Percentiles rank a stretch among this genome's conserved stretches.
phyloP scores from a whole-genome alignment of 257 asterid genomes.

The Solanum sparsipilum region DNA sequence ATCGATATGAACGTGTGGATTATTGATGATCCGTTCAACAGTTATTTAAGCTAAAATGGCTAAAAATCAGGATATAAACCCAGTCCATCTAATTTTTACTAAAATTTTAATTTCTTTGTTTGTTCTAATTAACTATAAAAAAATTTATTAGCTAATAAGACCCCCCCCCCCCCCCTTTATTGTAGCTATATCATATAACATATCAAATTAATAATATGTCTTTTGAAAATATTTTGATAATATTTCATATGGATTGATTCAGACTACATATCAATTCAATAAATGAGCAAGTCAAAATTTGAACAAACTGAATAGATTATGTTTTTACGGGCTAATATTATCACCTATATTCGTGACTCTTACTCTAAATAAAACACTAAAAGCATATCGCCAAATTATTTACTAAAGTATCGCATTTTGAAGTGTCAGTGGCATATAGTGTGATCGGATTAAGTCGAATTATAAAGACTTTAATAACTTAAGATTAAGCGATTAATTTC shows the following conservation, averaged over 20 bases:
- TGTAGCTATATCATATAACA: neutral
- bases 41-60: neutral
- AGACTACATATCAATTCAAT: neutral
- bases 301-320: neutral
- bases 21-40: neutral
- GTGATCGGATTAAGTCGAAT: neutral
- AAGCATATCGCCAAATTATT: neutral
- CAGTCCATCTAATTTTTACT: neutral
- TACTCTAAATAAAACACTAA: neutral
- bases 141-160: neutral
- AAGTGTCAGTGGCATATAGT: neutral
- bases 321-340: neutral
- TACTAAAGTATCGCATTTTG: neutral
- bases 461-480: neutral
- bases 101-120: neutral
- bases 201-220: neutral
- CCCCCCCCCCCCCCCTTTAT: too few species aligned
- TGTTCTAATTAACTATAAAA: neutral
- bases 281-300: neutral
- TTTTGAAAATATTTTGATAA: neutral
- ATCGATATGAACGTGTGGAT: neutral
- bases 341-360: fast-evolving
- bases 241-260: neutral
- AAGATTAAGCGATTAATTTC: neutral
- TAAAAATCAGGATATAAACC: neutral